Conservation (phyloP, 306 rosid species). For the Nissolia schottii region DNA sequence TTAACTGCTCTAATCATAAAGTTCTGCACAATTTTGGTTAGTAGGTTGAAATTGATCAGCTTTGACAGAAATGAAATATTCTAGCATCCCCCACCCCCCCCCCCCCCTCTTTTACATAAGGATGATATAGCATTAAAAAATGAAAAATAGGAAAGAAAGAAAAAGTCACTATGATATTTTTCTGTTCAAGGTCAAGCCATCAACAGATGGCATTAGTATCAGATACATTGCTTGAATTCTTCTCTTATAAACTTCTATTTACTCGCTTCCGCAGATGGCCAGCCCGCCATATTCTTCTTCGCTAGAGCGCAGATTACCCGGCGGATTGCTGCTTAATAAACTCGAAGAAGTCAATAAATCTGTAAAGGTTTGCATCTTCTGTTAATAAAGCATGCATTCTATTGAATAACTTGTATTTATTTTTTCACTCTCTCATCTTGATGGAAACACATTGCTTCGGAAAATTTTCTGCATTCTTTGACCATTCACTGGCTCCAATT, state of each 20-base stretch:
- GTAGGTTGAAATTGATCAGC: neutral
- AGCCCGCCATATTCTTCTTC: slow-evolving; percentile 47
- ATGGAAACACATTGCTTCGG: neutral
- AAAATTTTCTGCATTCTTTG: neutral
- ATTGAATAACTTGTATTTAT: neutral
- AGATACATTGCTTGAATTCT: slow-evolving; percentile 10
- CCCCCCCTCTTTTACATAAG: neutral
- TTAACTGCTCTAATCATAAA: neutral
- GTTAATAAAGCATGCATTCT: neutral
- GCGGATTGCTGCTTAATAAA: slow-evolving; percentile 61
- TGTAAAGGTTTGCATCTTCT: slow-evolving; percentile 57
- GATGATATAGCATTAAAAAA: neutral
- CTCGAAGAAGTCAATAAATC: slow-evolving; percentile 83
- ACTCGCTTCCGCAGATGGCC: slow-evolving; percentile 42
- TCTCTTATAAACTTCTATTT: neutral
- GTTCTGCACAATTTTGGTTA: neutral
- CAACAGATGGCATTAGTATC: neutral
- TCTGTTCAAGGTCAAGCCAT: neutral
- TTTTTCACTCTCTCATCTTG: neutral
- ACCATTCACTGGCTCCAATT: neutral
- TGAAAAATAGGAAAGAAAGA: neutral
- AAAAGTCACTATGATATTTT: neutral
- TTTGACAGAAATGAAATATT: neutral
- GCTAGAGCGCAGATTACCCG: slow-evolving; percentile 47
- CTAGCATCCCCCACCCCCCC: too few relatives aligned